Base-by-base conservation (phyloP, 108 stramenopile genomes). In the Mediolabrus comicus region DNA sequence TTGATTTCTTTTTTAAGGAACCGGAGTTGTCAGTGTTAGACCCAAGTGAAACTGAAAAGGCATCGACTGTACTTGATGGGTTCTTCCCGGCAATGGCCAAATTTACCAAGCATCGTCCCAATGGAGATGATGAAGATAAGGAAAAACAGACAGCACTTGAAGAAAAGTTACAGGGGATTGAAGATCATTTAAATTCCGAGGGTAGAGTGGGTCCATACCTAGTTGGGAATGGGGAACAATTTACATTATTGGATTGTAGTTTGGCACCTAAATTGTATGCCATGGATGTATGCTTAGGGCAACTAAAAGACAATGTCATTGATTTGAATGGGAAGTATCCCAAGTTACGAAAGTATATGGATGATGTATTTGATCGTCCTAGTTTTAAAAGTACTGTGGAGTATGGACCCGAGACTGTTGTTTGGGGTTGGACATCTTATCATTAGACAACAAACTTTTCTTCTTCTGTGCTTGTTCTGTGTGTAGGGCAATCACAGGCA, bases 211-310 rank as follows among this genome's bases (percentile, higher is more conserved):
- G 82, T 16, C 66, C 72, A n/a, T 89, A 83, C 53, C 53, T 91
- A 46, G 80, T 80, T 27, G 82, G 84, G 11, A 64, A 86, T 49
- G 86, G 86, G 33, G 74, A 84, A 29, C 22, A 69, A 38, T 78
- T 94, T 38, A 77, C 87, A 5, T 29, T 87, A 30, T 39, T 91
- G 39, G 93, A 94, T 72, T 91, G 88, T 29, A 81, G 83, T 6
- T 51, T 94, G 55, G 78, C 87, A 27, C 93, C 93, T 6, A 89
- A 94, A 62, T 71, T 94, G 16, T 94, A 87, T 62, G 90, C 91
- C 43, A 67, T 94, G 77, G 53, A 71, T 25, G 74, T 74, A n/a
- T 89, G 84, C 24, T 54, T 87, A 10, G 67, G 80, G 14, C 77
- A 63, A 31, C 82, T 90, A 74, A 90, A 94, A 59, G 74, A 36